Evolutionary conservation across 805 yeast species (phyloP), one percentile per base, ranked within the genome.

Genomic region (Saturnispora gosingensis): DNA sequence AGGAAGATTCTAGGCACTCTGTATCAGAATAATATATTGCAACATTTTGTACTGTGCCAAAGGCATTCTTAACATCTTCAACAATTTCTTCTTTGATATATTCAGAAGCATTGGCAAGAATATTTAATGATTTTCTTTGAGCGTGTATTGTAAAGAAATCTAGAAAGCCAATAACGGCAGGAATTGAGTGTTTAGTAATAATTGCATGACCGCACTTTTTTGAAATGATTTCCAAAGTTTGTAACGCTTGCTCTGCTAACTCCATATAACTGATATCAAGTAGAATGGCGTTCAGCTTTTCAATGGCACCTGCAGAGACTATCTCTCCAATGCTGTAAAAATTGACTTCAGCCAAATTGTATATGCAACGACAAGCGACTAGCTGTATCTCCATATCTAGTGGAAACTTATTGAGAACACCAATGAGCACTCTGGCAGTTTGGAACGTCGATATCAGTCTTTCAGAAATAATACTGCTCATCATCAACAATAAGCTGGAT

Each of bases 121-220:
- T 84, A 0, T 73, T 69, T 35, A 89, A 68, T 15, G 95, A 88
- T 56, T 88, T 85, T 50, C 95, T 72, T 65, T 91, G 98, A 0
- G 95, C 86, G 67, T 88, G 96, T 20, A 82, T 75, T 1, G 97
- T 86, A 65, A 91, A 85, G 61, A 91, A 91, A 63, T 93, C 98
- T 54, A 90, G 71, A 60, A 81, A 87, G 59, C 78, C 79, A 44
- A 93, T 66, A 55, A 87, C 82, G 0, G 86, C 78, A 6, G 72
- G 67, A 8, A 90, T 64, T 8, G 89, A 83, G 38, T 84, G 83
- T 51, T 79, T 76, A 20, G 72, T 64, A 39, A 88, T 67, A 13
- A 87, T 72, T 28, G 71, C 74, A 42, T 67, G 63, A 2, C 83
- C 78, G 22, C 76, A 69, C 30, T 74, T 74, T 53, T 82, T 68